phyloP scores from a whole-genome alignment of 2,329 filamentous ascomycete species.

The Bipolaris gigantea region DNA sequence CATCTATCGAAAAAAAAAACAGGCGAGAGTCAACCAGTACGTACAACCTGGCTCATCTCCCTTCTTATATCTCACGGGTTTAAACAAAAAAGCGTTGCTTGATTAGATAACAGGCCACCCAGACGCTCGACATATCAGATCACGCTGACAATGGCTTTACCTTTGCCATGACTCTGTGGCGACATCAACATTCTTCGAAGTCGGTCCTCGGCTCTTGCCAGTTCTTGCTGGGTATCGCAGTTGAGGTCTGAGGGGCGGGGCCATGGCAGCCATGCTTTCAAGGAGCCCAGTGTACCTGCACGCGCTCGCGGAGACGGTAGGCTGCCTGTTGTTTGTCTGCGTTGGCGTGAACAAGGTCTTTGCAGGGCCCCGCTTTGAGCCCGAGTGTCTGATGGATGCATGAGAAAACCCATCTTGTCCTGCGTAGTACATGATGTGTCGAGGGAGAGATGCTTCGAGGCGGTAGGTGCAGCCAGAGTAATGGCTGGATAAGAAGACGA shows the following conservation, averaged over 20 bases:
- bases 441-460: constrained; percentile 43
- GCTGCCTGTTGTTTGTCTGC: constrained; percentile 27
- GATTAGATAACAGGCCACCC: background rate
- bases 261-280: constrained; percentile 44
- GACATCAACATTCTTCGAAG: constrained; percentile 38
- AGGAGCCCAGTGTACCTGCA: constrained; percentile 35
- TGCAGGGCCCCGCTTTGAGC: constrained; percentile 16
- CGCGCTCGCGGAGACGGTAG: constrained; percentile 26
- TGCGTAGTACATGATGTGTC: constrained; percentile 35
- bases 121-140: constrained; percentile 12
- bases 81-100: background rate
- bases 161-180: constrained; percentile 30
- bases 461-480: constrained; percentile 36
- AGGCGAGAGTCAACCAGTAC: background rate
- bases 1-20: background rate
- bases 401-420: constrained; percentile 19
- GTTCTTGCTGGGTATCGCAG: constrained; percentile 22
- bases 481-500: constrained; percentile 37
- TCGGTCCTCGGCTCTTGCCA: constrained; percentile 37
- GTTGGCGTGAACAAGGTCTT: constrained; percentile 22
- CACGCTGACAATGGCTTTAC: constrained; percentile 30
- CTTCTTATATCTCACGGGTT: background rate
- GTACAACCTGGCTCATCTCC: background rate
- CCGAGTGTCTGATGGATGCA: constrained; percentile 10
- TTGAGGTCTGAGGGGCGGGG: constrained; percentile 26